A percentile compares a stretch with the other conserved stretches of the same genome.
Conservation (phyloP, 75 land plant genomes). For the Adiantum capillusveneris region DNA sequence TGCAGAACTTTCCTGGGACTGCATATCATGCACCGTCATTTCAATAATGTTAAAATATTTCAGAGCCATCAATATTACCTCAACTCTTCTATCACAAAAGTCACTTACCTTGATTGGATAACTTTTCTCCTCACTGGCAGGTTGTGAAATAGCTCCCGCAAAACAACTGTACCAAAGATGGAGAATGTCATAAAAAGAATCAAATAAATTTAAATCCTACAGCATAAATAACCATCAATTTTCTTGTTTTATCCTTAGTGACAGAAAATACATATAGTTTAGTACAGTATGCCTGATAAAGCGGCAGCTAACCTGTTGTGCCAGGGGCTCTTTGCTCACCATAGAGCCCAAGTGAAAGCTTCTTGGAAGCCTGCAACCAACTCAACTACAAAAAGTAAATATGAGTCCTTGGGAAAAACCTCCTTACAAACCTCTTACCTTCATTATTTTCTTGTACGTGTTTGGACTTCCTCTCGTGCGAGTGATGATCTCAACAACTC, state of each 20-base stretch:
- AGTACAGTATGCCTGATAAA: no score
- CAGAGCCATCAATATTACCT: neutral
- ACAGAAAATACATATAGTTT: no score
- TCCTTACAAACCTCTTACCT: conserved; percentile 32
- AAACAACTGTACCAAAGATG: conserved; percentile 21
- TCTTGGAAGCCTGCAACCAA: conserved; percentile 49
- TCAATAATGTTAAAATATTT: no score
- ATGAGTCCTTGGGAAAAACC: no score
- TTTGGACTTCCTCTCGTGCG: conserved; percentile 75
- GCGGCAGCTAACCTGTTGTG: conserved; percentile 58
- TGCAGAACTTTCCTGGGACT: conserved; percentile 76
- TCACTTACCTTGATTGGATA: conserved; percentile 54
- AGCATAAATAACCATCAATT: no score
- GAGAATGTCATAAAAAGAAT: no score
- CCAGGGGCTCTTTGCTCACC: conserved; percentile 52
- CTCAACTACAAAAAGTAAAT: no score
- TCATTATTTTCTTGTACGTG: conserved; percentile 72
- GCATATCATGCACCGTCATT: no score
- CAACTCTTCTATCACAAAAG: neutral
- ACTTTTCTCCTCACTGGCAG: conserved; percentile 89
- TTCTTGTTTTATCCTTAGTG: no score
- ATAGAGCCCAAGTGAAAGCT: conserved; percentile 65
- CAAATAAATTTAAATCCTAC: neutral
- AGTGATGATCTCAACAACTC: conserved; percentile 70
- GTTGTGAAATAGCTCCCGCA: conserved; percentile 83